phyloP scores from a whole-genome alignment of 176 grass and related monocot species.

The Dactylis glomerata region DNA sequence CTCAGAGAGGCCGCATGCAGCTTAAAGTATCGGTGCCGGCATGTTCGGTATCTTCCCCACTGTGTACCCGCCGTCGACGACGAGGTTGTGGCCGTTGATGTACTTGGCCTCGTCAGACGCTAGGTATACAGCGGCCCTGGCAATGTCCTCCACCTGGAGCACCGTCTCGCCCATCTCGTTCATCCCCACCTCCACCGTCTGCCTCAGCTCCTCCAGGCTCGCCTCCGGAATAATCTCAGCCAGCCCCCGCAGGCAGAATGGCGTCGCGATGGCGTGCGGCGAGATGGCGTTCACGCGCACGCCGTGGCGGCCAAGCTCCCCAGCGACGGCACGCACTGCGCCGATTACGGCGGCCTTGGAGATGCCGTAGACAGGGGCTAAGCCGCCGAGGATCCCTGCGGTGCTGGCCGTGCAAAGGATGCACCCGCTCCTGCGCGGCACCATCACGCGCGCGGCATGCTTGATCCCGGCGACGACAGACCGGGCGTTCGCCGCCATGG shows the following conservation, averaged over 20 bases:
- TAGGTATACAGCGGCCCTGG: no score
- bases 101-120: no score
- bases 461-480: not conserved
- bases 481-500: not conserved
- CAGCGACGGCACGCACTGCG: not conserved
- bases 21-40: no score
- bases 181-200: not conserved
- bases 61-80: no score
- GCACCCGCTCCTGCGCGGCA: not conserved
- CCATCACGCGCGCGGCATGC: not conserved
- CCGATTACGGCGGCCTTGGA: not conserved
- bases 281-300: conserved; percentile 1
- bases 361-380: not conserved
- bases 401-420: not conserved
- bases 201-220: not conserved
- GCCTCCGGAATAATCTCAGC: not conserved
- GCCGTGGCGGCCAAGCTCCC: not conserved
- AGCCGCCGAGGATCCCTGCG: not conserved
- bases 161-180: no score
- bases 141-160: no score
- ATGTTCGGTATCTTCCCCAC: no score
- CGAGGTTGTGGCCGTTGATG: no score
- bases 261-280: not conserved
- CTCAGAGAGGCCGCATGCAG: no score
- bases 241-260: not conserved